phyloP scores from a whole-genome alignment of 2,329 filamentous ascomycete genomes.

The Penicillium sclerotiorum region DNA sequence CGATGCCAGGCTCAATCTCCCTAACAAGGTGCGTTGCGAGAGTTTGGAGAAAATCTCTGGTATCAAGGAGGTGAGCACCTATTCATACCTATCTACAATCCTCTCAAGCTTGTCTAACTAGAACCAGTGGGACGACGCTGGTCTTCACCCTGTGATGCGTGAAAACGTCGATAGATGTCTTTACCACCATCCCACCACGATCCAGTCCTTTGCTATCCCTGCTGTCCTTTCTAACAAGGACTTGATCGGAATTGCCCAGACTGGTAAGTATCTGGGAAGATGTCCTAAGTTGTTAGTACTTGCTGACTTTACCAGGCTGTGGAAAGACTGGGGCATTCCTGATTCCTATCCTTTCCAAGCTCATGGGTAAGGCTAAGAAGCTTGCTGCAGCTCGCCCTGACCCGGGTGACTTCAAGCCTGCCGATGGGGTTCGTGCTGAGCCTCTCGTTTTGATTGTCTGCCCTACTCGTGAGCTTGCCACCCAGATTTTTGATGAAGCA shows the following conservation, averaged over 20 bases:
- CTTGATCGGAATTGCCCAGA: constrained; percentile 87
- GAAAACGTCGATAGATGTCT: constrained; percentile 74
- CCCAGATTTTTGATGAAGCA: constrained; percentile 93
- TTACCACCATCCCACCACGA: constrained; percentile 76
- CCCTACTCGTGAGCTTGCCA: constrained; percentile 85
- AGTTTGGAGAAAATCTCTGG: constrained; percentile 12
- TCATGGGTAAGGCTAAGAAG: constrained; percentile 96
- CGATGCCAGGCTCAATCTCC: constrained; percentile 16
- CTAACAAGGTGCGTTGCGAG: constrained; percentile 9
- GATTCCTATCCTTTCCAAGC: constrained; percentile 80
- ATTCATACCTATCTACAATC: not conserved
- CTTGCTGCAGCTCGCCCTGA: constrained; percentile 71
- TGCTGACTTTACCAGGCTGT: constrained; percentile 65
- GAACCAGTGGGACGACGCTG: constrained; percentile 70
- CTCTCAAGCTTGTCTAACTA: not conserved
- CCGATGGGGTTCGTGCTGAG: constrained; percentile 70
- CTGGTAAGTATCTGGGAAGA: constrained; percentile 71
- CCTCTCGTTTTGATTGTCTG: constrained; percentile 83
- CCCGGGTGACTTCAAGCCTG: constrained; percentile 45
- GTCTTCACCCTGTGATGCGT: constrained; percentile 80
- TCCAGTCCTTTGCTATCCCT: constrained; percentile 83
- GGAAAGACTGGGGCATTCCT: constrained; percentile 95
- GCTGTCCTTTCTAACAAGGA: constrained; percentile 76
- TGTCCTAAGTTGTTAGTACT: too few species aligned
- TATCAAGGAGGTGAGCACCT: constrained; percentile 10